Evolutionary conservation across 441 rosid genomes (phyloP), one percentile per base, ranked within the genome.

Genomic region (Brassica hybrid): DNA sequence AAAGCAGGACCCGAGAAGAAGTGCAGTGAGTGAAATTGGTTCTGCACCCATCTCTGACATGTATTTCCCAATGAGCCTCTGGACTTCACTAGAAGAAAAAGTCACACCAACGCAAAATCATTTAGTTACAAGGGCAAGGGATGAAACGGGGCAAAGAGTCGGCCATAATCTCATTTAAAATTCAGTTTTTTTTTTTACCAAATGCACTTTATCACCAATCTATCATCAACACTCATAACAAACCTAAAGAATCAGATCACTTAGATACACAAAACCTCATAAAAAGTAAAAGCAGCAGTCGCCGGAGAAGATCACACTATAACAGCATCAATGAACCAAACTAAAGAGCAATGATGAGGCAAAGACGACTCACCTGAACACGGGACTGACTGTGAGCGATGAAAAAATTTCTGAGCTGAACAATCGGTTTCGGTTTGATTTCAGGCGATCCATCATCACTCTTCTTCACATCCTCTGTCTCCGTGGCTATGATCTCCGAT

Each of bases 1-100:
- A 87, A 83, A 73, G 76, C 93, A 64, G 92, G 95, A 63, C 87
- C 75, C 30, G 98, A 90, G 83, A 93, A 93, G 72, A 94, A 94
- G 77, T 87, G 89, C 62, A 93, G 86, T 2, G 96, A 94, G 79
- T 88, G 88, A 83, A 88, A 93, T 21, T 84, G 86, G 80, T 79
- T 86, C 23, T 21, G 23, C 23, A 21, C 5, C 56, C 65, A 17
- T 84, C 91, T 95, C 84, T 27, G 86, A 90, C 84, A 90, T 85
- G 76, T 88, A 88, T 17, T 69, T 81, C 12, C 90, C 91, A 60
- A 93, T 19, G 63, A 95, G 77, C 85, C 80, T 83, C 75, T 83
- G 88, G 76, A 86, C 86, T 85, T 86, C 96, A 72, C 94, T 89
- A 79, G 78, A 72, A 30, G 4, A 30, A 73, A 1, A 7, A 48